phyloP scores from a whole-genome alignment of 2,329 filamentous ascomycete genomes.

The Drechslera avenae region DNA sequence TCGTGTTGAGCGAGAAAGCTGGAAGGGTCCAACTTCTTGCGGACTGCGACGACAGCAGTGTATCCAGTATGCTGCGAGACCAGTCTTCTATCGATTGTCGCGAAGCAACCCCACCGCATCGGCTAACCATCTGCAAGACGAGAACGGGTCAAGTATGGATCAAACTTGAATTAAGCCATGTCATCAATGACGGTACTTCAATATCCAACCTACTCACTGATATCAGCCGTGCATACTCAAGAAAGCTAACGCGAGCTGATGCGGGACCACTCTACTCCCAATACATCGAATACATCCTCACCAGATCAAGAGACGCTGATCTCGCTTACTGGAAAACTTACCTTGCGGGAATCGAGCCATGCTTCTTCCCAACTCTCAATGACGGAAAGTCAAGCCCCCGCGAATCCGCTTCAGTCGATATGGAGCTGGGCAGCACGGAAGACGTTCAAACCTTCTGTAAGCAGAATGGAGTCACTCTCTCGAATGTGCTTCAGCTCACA shows the following conservation, averaged over 20 bases:
- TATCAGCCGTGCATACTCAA: slow-evolving; percentile 53
- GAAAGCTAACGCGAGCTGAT: slow-evolving; percentile 45
- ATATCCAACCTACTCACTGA: slow-evolving; percentile 57
- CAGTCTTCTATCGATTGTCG: slow-evolving; percentile 35
- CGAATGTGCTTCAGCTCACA: slow-evolving; percentile 57
- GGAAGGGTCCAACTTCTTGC: slow-evolving; percentile 32
- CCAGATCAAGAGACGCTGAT: slow-evolving; percentile 37
- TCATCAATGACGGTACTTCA: slow-evolving; percentile 57
- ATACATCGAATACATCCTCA: slow-evolving; percentile 44
- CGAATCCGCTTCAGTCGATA: slow-evolving; percentile 45
- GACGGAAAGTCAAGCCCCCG: slow-evolving; percentile 42
- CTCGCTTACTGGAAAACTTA: slow-evolving; percentile 55
- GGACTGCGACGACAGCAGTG: slow-evolving; percentile 29
- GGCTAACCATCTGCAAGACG: slow-evolving; percentile 54
- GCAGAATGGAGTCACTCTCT: slow-evolving; percentile 52
- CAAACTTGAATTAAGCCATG: slow-evolving; percentile 59
- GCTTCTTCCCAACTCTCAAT: slow-evolving; percentile 52
- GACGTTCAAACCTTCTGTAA: slow-evolving; percentile 46
- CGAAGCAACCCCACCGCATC: slow-evolving; percentile 50
- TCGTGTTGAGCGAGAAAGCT: slow-evolving; percentile 37
- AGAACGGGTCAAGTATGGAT: slow-evolving; percentile 48
- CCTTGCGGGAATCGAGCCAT: slow-evolving; percentile 53
- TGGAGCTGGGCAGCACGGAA: slow-evolving; percentile 44
- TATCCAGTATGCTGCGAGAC: slow-evolving; percentile 22
- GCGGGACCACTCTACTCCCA: slow-evolving; percentile 46